A percentile compares a stretch with the other conserved stretches of the same genome.
phyloP scores from a whole-genome alignment of 768 basidiomycete genomes.

The Lactarius pseudohatsudake region DNA sequence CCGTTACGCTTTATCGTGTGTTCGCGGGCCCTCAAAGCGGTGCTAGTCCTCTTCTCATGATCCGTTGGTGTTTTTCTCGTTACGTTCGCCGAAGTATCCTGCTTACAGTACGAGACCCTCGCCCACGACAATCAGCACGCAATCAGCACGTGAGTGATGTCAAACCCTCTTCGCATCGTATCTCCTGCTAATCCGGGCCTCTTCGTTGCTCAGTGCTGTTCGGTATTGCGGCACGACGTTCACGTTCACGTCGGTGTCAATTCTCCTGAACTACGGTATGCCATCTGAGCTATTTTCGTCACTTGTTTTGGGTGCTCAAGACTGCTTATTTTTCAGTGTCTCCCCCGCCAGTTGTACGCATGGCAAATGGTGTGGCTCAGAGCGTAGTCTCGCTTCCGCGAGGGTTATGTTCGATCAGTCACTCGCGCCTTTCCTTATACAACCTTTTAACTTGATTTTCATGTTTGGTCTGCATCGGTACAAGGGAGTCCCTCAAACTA shows the following conservation, averaged over 20 bases:
- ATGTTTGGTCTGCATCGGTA: constrained; percentile 24
- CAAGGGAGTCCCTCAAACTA: too few species aligned
- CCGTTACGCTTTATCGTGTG: constrained; percentile 68
- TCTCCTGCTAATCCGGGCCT: background rate
- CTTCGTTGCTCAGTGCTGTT: constrained; percentile 55
- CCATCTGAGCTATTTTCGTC: background rate
- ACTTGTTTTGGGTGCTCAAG: constrained; percentile 11
- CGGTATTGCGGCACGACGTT: constrained; percentile 89
- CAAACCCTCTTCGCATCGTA: background rate
- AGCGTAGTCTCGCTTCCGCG: constrained; percentile 92
- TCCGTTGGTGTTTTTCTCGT: constrained; percentile 47
- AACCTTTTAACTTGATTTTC: constrained; percentile 5
- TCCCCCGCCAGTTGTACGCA: constrained; percentile 82
- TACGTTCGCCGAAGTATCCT: constrained; percentile 10
- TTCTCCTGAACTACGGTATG: constrained; percentile 82
- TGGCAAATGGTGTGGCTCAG: constrained; percentile 95
- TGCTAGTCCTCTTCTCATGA: constrained; percentile 80
- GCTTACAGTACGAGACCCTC: constrained; percentile 10
- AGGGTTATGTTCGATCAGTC: constrained; percentile 63
- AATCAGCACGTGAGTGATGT: constrained; percentile 60
- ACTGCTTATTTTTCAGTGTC: constrained; percentile 59
- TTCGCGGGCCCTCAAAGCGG: constrained; percentile 70
- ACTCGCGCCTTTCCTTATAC: constrained; percentile 16
- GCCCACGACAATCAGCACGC: constrained; percentile 47
- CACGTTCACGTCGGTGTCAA: constrained; percentile 86